A percentile compares a stretch with the other conserved stretches of the same genome.
phyloP scores from a whole-genome alignment of 2,329 filamentous ascomycete genomes.

The Microcyclospora tardicrescens region DNA sequence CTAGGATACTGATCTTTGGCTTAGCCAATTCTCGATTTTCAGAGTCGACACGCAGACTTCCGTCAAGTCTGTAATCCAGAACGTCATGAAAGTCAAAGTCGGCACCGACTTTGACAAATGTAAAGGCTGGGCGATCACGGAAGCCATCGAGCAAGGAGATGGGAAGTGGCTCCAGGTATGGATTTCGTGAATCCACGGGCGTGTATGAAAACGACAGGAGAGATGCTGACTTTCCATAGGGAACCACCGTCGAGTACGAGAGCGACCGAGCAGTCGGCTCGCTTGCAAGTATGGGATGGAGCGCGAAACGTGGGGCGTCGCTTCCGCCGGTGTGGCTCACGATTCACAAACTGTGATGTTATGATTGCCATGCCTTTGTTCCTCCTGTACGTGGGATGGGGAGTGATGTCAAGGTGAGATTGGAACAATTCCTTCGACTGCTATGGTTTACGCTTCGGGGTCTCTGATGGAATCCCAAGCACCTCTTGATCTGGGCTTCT shows the following conservation, averaged over 20 bases:
- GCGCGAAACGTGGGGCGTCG: conserved; percentile 14
- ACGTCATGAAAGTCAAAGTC: conserved; percentile 11
- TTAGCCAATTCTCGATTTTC: conserved; percentile 21
- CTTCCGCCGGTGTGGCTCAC: conserved; percentile 23
- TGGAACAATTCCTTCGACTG: too few relatives aligned
- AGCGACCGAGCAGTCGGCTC: conserved; percentile 17
- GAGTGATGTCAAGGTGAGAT: too few relatives aligned
- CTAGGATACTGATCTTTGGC: background rate
- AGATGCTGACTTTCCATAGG: conserved; percentile 7
- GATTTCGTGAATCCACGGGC: background rate
- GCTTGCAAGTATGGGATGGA: conserved; percentile 21
- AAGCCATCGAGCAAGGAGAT: conserved; percentile 21
- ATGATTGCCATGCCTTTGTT: too few relatives aligned
- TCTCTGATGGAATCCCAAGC: too few relatives aligned
- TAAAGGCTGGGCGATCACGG: conserved; percentile 20
- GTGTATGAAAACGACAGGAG: background rate
- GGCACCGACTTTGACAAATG: conserved; percentile 6
- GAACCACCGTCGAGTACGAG: conserved; percentile 16
- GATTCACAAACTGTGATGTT: too few relatives aligned
- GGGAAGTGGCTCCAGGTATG: conserved; percentile 20
- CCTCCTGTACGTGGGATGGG: too few relatives aligned
- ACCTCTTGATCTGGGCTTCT: too few relatives aligned
- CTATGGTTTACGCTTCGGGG: too few relatives aligned
- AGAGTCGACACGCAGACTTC: conserved; percentile 15
- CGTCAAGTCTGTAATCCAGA: conserved; percentile 19